Conservation (phyloP, 208 protist genomes). For the Crithidia brevicula region DNA sequence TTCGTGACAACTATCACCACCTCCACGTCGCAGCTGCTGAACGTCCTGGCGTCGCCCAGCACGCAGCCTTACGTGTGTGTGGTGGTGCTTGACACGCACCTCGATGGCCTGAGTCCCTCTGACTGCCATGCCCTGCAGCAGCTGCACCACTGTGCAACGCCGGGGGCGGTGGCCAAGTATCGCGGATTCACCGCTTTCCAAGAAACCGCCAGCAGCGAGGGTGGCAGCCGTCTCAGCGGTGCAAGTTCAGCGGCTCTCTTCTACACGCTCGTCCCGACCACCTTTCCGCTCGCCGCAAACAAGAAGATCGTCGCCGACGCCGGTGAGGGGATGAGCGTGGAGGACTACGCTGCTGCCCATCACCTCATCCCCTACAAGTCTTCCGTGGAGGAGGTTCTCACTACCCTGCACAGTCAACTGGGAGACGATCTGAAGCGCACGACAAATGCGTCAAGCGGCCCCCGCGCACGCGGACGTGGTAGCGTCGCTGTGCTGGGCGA, state of each 20-base stretch:
- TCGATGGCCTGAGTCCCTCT: conserved; percentile 28
- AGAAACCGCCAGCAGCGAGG: neutral
- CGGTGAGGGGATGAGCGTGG: conserved; percentile 21
- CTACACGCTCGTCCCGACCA: conserved; percentile 25
- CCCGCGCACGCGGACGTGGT: neutral
- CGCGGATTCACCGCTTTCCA: conserved; percentile 4
- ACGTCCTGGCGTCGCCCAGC: conserved; percentile 17
- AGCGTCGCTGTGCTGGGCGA: neutral
- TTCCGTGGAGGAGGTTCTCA: conserved; percentile 40
- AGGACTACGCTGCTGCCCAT: conserved; percentile 24
- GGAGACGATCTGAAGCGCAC: conserved; percentile 2
- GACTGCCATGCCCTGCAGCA: conserved; percentile 33
- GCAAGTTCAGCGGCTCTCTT: conserved; percentile 7
- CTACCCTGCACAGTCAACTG: conserved; percentile 27
- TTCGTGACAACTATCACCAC: conserved; percentile 48
- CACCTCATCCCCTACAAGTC: conserved; percentile 31
- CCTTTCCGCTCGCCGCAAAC: neutral
- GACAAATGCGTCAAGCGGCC: neutral
- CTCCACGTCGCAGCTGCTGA: conserved; percentile 41
- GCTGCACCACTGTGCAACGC: conserved; percentile 27
- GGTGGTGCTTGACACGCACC: conserved; percentile 43
- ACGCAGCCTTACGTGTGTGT: conserved; percentile 35
- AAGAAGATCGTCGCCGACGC: neutral
- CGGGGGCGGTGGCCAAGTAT: neutral
- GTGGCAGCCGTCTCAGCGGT: neutral